phyloP scores from a whole-genome alignment of 805 yeast genomes.

The Candida sphagnicola region DNA sequence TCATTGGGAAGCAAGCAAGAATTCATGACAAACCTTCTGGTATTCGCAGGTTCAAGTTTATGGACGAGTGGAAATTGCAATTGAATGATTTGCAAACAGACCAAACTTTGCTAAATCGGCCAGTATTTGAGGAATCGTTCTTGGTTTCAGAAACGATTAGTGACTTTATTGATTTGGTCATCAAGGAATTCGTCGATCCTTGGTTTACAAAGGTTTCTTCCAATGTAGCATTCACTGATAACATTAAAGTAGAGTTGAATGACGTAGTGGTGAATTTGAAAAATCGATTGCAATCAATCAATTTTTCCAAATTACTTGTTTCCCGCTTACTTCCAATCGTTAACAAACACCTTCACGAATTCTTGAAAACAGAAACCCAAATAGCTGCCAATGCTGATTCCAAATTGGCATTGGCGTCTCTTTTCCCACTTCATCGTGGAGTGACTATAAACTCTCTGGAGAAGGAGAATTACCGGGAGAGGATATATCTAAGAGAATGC shows the following conservation, averaged over 20 bases:
- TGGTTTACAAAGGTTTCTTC: slow-evolving; percentile 53
- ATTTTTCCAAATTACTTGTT: slow-evolving; percentile 56
- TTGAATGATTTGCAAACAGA: slow-evolving; percentile 18
- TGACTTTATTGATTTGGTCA: slow-evolving; percentile 43
- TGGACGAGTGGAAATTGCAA: slow-evolving; percentile 11
- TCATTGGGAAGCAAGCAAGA: neutral
- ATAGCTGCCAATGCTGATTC: slow-evolving; percentile 16
- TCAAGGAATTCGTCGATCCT: slow-evolving; percentile 49
- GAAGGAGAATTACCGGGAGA: slow-evolving; percentile 23
- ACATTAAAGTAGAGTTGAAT: slow-evolving; percentile 43
- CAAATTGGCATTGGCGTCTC: slow-evolving; percentile 35
- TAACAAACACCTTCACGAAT: slow-evolving; percentile 59
- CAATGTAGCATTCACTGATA: slow-evolving; percentile 27
- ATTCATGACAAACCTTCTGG: neutral
- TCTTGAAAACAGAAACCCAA: slow-evolving; percentile 38
- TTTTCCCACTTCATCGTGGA: slow-evolving; percentile 57
- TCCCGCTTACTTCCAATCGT: slow-evolving; percentile 58
- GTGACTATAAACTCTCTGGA: slow-evolving; percentile 30
- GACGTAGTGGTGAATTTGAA: slow-evolving; percentile 39
- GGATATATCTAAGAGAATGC: slow-evolving; percentile 44
- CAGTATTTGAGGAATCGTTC: slow-evolving; percentile 45
- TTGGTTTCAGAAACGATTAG: slow-evolving; percentile 51
- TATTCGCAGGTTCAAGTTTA: slow-evolving; percentile 3
- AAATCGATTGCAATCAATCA: slow-evolving; percentile 38
- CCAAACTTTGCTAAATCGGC: slow-evolving; percentile 16